Evolutionary conservation across 768 basidiomycete genomes (phyloP), one percentile per base, ranked within the genome.

Genomic region (Mycena epipterygia): DNA sequence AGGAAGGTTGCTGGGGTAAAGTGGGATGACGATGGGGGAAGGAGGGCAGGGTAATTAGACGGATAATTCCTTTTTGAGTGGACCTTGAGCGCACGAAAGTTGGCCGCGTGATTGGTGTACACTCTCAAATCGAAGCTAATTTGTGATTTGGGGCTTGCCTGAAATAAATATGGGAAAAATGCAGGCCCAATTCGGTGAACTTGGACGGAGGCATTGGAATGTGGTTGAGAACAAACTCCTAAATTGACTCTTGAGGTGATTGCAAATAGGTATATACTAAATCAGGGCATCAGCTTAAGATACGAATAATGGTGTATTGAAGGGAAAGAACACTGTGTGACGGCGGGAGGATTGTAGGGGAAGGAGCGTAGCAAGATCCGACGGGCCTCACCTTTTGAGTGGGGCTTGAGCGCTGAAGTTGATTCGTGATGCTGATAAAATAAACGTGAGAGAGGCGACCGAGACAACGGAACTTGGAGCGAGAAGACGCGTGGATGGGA

Each of bases 41-140:
- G 62, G n/a, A 42, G 51, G 62, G 41, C 62, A 53, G 62, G 39
- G 37, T 53, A 53, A 53, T 37, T 29, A 32, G 51, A 53, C 35
- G 39, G 51, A 37, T 41, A 27, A 58, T 39, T 42, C 41, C 21
- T 51, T 64, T 55, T 55, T 64, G 62, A 64, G 62, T 52, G 61
- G 49, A 49, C 61, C 49, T 63, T 63, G 35, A 63, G 61, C 61
- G 49, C 61, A 19, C 33, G 61, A 63, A 63, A 62, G 60, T 53
- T 63, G 61, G 61, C 61, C 61, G 62, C 62, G 39, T 64, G 62
- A 64, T 64, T 64, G 62, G 55, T 64, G 62, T 53, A 53, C 62
- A 53, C 62, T 64, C 39, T 64, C 62, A 53, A 64, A 64, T 64
- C 62, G 62, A 64, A 64, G 62, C 62, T 64, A 64, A 44, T 64